Conservation (phyloP, 2,329 filamentous ascomycete species). For the Plectosphaerella plurivora region DNA sequence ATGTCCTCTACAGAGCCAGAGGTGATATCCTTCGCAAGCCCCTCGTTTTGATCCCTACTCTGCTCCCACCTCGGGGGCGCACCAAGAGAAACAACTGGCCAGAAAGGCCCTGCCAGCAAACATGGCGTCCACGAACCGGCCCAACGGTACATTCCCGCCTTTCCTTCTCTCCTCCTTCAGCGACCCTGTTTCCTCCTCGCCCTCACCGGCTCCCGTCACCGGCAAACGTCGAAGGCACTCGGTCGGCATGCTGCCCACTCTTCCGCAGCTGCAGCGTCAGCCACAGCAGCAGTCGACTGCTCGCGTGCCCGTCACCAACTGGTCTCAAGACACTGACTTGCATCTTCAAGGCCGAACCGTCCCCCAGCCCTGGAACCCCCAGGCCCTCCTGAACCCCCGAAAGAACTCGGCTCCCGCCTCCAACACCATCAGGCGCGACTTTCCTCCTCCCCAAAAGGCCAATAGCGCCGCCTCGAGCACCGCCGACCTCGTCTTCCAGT, state of each 20-base stretch:
- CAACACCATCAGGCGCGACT: constrained; percentile 2
- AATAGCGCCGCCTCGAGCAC: constrained; percentile 17
- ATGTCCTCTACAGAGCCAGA: no score
- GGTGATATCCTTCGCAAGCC: no score
- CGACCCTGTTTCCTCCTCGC: neutral
- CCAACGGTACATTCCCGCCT: constrained; percentile 7
- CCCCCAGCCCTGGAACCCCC: constrained; percentile 10
- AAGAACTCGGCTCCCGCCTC: constrained; percentile 4
- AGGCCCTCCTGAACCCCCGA: constrained; percentile 10
- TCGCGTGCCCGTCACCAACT: neutral
- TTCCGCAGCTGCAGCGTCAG: neutral
- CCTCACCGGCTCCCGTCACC: neutral
- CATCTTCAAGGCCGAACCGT: constrained; percentile 7
- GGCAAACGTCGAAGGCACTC: neutral
- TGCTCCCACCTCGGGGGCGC: no score
- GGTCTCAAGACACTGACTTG: constrained; percentile 3
- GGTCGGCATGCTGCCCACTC: neutral
- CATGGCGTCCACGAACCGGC: constrained; percentile 12
- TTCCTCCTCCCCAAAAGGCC: constrained; percentile 4
- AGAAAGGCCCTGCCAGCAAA: neutral
- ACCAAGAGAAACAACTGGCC: neutral
- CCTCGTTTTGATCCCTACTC: no score
- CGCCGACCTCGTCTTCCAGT: constrained; percentile 36
- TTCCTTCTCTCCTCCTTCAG: neutral
- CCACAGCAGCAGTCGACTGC: neutral